phyloP scores from a whole-genome alignment of 768 basidiomycete species.

The Suillus cothurnatus region DNA sequence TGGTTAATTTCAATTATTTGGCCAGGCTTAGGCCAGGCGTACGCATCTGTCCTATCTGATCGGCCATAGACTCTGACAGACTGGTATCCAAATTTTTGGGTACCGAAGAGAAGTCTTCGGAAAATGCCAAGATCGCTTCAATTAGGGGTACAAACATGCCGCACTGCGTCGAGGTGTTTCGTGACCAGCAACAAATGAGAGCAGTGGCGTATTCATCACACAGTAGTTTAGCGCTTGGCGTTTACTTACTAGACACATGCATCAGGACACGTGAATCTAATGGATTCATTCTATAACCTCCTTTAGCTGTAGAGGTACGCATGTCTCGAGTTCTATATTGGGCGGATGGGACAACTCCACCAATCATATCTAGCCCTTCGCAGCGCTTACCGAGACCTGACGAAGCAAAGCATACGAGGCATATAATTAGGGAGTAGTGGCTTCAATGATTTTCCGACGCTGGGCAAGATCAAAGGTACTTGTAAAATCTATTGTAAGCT shows the following conservation, averaged over 20 bases:
- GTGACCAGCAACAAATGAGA: not conserved
- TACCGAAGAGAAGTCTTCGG: conserved; percentile 22
- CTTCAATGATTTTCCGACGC: not conserved
- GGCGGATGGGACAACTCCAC: not conserved
- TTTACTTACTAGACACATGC: not conserved
- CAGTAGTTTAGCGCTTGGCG: not conserved
- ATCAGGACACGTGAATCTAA: not conserved
- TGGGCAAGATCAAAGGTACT: not conserved
- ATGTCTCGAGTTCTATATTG: not conserved
- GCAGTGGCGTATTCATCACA: not conserved
- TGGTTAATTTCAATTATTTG: too few species aligned
- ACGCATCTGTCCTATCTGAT: conserved; percentile 84
- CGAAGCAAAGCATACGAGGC: not conserved
- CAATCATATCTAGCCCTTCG: not conserved
- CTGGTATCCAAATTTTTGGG: conserved; percentile 13
- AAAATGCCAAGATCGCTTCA: not conserved
- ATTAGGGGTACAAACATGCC: not conserved
- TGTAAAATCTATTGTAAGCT: not conserved
- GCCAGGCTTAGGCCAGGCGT: conserved; percentile 40
- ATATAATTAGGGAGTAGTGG: not conserved
- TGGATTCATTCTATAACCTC: not conserved
- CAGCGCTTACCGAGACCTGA: not conserved
- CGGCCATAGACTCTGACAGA: conserved; percentile 47
- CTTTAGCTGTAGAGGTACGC: not conserved
- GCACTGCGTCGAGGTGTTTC: not conserved